Percentiles rank a stretch among this genome's conserved stretches.
phyloP scores from a whole-genome alignment of 2,329 filamentous ascomycete species.

The Cladophialophora carrionii region DNA sequence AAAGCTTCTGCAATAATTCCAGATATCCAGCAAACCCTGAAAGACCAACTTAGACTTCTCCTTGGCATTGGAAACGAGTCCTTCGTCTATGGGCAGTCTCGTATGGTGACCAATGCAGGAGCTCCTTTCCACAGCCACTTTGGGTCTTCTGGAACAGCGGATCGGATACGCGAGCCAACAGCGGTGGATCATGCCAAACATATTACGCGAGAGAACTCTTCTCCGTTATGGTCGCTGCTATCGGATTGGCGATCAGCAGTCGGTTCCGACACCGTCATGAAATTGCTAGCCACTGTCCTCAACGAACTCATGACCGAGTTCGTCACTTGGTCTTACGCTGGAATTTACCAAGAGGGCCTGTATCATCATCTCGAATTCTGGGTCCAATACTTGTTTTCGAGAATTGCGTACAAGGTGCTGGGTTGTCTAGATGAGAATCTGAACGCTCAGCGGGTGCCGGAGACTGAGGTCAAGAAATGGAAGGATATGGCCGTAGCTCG shows the following conservation, averaged over 20 bases:
- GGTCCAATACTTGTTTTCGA: conserved; percentile 59
- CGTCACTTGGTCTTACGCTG: conserved; percentile 59
- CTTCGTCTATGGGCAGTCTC: conserved; percentile 25
- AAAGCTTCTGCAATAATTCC: conserved; percentile 18
- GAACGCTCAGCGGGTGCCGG: conserved; percentile 40
- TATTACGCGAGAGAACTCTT: conserved; percentile 18
- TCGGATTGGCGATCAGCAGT: conserved; percentile 42
- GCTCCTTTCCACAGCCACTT: conserved; percentile 30
- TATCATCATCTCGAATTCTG: conserved; percentile 58
- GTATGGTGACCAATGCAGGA: conserved; percentile 11
- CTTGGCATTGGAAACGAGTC: conserved; percentile 30
- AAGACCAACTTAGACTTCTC: conserved; percentile 22
- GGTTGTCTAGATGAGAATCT: conserved; percentile 17
- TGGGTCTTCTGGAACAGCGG: conserved; percentile 20
- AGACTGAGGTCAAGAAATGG: conserved; percentile 57
- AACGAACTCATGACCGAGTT: conserved; percentile 61
- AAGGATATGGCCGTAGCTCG: conserved; percentile 59
- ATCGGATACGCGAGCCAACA: conserved; percentile 28
- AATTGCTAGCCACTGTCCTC: conserved; percentile 62
- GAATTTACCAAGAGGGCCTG: conserved; percentile 58
- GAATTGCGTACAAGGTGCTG: conserved; percentile 54
- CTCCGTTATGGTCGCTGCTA: conserved; percentile 27
- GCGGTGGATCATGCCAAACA: conserved; percentile 22
- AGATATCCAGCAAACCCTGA: conserved; percentile 18
- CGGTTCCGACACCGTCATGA: conserved; percentile 58